Conservation (phyloP, 1,284 basidiomycete genomes). For the Peniophora sp. region DNA sequence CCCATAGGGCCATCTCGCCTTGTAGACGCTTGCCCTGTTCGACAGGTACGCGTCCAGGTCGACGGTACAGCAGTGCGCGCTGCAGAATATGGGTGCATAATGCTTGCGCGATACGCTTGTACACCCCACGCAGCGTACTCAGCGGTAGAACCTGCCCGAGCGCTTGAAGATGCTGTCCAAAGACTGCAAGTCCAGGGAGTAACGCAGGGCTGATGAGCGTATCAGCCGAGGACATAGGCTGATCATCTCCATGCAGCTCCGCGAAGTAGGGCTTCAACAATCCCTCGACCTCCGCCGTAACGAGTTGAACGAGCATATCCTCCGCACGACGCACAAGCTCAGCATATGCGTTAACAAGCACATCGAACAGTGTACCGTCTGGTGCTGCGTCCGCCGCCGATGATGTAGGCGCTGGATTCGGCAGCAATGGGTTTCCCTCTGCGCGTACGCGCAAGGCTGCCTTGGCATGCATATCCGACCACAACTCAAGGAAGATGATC, state of each 20-base stretch:
- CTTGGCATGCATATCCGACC: conserved; percentile 64
- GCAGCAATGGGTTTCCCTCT: conserved; percentile 40
- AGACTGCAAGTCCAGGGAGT: conserved; percentile 60
- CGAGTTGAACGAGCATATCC: conserved; percentile 77
- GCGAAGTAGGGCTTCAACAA: conserved; percentile 58
- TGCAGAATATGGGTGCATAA: conserved; percentile 72
- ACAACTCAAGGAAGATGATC: conserved; percentile 82
- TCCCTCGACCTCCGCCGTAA: conserved; percentile 71
- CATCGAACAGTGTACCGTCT: conserved; percentile 70
- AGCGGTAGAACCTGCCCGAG: conserved; percentile 55
- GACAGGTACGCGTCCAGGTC: conserved; percentile 47
- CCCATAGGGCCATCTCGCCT: conserved; percentile 73
- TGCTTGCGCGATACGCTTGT: conserved; percentile 60
- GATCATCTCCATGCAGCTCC: conserved; percentile 6
- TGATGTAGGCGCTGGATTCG: conserved; percentile 28
- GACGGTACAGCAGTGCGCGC: conserved; percentile 74
- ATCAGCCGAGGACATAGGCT: conserved; percentile 25
- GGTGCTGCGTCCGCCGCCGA: conserved; percentile 23
- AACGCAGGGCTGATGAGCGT: conserved; percentile 58
- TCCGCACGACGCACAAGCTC: conserved; percentile 66
- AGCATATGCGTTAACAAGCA: conserved; percentile 57
- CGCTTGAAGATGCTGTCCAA: conserved; percentile 66
- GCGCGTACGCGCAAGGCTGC: conserved; percentile 46
- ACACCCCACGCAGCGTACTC: conserved; percentile 47
- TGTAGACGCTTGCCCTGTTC: conserved; percentile 48